Evolutionary conservation across 1,284 basidiomycete species (phyloP), one percentile per base, ranked within the genome.

Genomic region (Mycena citricolor): DNA sequence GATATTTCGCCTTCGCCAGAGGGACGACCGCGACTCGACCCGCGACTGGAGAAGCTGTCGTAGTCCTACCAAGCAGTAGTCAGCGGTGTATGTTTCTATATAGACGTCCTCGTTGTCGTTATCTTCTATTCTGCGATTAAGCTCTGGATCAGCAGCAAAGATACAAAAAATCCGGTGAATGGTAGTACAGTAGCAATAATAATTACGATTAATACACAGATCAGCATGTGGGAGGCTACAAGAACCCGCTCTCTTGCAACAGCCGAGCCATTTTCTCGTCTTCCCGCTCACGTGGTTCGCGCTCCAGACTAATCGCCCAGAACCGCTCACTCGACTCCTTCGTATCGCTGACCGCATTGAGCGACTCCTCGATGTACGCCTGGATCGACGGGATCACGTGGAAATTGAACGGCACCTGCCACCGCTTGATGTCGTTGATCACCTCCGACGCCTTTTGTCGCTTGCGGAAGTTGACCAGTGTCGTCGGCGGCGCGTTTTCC

Each of bases 401-500:
- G 52, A 97, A 80, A 63, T 95, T 94, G 73, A 93, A 97, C 1
- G 91, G 87, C 8, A 84, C 77, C 65, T 99, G 97, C 81, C 94
- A 97, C 30, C 92, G 86, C 60, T 95, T 90, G 61, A 99, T 97
- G 63, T 99, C 94, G 48, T 88, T 82, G 56, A 99, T 92, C 54
- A 98, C 88, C 60, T 97, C 94, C 8, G 93, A 93, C 0, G 92
- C 86, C 64, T 91, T 91, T 58, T 90, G 85, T 8, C 94, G 84
- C 67, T 99, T 99, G 61, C 86, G 83, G 69, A 99, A 99, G 68
- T 99, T 98, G 70, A 99, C 86, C 54, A 97, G 73, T 13, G 28
- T 37, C 19, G 23, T 22, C 8, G 30, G 30, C 16, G 22, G 29
- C 7, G 45, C 14, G 1, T 40, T 40, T 8, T 47, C 45, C 29